Base-by-base conservation (phyloP, 148 eudicot genomes). In the Pouteria glomerata region DNA sequence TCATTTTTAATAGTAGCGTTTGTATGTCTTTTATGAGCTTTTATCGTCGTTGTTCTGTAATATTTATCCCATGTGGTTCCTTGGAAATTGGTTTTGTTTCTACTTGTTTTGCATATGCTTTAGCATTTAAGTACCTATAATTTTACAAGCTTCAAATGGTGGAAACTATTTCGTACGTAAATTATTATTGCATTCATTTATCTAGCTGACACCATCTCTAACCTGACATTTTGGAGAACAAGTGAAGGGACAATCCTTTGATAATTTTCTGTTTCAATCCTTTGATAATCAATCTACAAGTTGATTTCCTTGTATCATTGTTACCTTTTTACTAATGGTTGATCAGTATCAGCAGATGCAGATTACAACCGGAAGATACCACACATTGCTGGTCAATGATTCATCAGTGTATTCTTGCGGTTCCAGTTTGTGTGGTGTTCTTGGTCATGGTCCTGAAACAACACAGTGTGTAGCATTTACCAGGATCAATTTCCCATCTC, bases 381-480 rank as follows among this genome's bases (percentile, higher is more conserved):
- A 95, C 77, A 89, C 97, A 6, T 77, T 95, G 84, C 84, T 95
- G 79, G 73, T 91, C 77, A 88, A 84, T 31, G 82, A 84, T 81
- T 91, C 89, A 57, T 83, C 85, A 5, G 96, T 83, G 29, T 95
- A 91, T 75, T 88, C 98, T 13, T 95, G 97, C 78, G 98, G 98
- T 74, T 91, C 97, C 31, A 89, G 92, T 73, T 82, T 95, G 80
- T 95, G 92, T 63, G 98, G 98, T 70, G 98, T 91, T 79, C 97
- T 95, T 75, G 98, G 98, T 73, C 98, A 91, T 79, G 98, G 98
- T 66, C 81, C 97, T 15, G 98, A 95, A 74, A 81, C 82, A 66
- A 95, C 96, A 19, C 96, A 86, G 62, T 91, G 91, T 66, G 90
- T 71, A 18, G 81, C 89, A 68, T 88, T 95, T 82, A 84, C 82